Conservation (phyloP, 257 asterid species). For the Solanum neorickii region DNA sequence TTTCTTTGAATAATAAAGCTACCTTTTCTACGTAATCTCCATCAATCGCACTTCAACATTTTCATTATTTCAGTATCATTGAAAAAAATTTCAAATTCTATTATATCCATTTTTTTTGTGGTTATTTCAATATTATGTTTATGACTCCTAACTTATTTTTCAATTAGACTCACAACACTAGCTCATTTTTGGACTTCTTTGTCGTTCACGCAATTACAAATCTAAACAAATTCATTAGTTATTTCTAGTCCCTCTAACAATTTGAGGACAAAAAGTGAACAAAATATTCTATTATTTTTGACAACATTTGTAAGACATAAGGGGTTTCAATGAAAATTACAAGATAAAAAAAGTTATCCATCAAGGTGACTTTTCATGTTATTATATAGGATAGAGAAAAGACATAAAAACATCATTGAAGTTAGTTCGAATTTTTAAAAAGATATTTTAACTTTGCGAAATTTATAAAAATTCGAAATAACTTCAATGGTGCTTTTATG, state of each 20-base stretch:
- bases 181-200: background rate
- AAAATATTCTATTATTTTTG: background rate
- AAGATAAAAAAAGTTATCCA: background rate
- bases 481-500: too few relatives aligned
- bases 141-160: background rate
- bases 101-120: background rate
- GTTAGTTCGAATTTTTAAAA: too few relatives aligned
- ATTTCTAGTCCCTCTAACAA: background rate
- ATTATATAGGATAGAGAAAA: too few relatives aligned
- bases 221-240: background rate
- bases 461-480: too few relatives aligned
- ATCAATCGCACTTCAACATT: background rate
- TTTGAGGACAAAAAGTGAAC: background rate
- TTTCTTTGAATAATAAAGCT: background rate
- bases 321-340: conserved; percentile 53
- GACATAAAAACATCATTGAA: too few relatives aligned
- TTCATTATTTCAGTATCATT: background rate
- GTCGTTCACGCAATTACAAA: background rate
- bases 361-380: background rate
- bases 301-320: conserved; percentile 17
- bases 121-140: background rate
- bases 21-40: background rate
- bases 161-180: background rate
- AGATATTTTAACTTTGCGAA: too few relatives aligned
- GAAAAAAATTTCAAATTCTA: background rate